phyloP scores from a whole-genome alignment of 345 rosid genomes.

The Xanthoceras sorbifolium region DNA sequence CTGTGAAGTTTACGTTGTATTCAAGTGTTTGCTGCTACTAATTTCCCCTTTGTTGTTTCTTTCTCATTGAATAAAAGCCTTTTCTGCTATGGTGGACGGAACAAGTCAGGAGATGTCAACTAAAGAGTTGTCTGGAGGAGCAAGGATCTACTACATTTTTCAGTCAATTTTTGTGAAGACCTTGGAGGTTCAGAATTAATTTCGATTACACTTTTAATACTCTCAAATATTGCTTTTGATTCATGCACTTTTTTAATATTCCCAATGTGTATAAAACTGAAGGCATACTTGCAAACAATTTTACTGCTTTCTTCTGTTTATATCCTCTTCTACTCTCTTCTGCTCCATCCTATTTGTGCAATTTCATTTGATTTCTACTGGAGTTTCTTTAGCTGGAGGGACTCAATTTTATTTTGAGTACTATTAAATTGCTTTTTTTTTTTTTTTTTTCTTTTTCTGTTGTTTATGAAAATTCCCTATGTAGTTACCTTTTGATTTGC shows the following conservation, averaged over 20 bases:
- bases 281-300: neutral
- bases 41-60: neutral
- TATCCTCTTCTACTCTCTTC: neutral
- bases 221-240: neutral
- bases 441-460: neutral
- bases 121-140: constrained; percentile 68
- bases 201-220: neutral
- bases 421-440: neutral
- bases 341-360: neutral
- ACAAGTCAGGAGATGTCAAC: constrained; percentile 63
- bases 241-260: neutral
- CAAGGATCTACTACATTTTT: constrained; percentile 63
- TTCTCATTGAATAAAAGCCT: constrained; percentile 38
- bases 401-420: neutral
- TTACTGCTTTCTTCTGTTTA: neutral
- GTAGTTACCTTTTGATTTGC: neutral
- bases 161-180: constrained; percentile 69
- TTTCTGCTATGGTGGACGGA: constrained; percentile 65
- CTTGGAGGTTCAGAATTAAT: constrained; percentile 53
- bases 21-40: constrained; percentile 2
- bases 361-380: neutral
- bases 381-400: neutral
- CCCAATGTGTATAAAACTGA: neutral
- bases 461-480: neutral
- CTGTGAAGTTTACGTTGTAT: neutral